These are phyloP conservation scores for Beauveria bassiana DNA, from an alignment of 2,329 filamentous ascomycete species.

Conservation along the genomic window DNA sequence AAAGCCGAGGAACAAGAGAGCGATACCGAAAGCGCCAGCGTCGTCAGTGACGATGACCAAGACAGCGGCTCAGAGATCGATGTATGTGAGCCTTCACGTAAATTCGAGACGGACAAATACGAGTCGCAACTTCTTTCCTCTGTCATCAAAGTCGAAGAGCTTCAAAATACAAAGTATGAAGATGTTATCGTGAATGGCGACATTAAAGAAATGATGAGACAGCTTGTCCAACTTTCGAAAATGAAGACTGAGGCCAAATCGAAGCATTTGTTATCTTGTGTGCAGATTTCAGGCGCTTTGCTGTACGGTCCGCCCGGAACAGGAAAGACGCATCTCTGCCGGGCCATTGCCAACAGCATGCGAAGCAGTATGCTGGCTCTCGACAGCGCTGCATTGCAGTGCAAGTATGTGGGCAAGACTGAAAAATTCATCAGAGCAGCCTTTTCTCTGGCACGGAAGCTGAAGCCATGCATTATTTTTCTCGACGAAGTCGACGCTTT, in stretches of 20 bases:
- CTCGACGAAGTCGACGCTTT: conserved; percentile 11
- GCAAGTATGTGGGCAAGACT: conserved; percentile 16
- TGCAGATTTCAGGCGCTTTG: conserved; percentile 17
- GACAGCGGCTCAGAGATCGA: too few relatives aligned
- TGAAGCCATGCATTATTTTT: conserved; percentile 21
- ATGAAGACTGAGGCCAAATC: not conserved
- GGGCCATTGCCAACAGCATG: conserved; percentile 16
- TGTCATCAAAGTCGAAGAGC: not conserved
- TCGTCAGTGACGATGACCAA: not conserved
- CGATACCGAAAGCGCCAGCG: too few relatives aligned
- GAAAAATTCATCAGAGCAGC: conserved; percentile 22
- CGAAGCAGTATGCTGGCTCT: conserved; percentile 18
- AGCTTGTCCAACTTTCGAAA: not conserved
- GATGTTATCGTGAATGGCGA: not conserved
- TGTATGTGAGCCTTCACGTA: too few relatives aligned
- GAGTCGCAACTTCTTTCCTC: not conserved
- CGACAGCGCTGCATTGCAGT: conserved; percentile 12
- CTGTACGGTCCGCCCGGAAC: conserved; percentile 24
- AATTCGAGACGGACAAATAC: not conserved
- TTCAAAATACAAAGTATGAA: not conserved
- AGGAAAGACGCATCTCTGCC: conserved; percentile 21
- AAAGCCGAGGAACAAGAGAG: not conserved
- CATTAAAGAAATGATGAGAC: not conserved
- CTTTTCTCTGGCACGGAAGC: conserved; percentile 19
- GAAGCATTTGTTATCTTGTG: not conserved